Base-by-base conservation (phyloP, 108 stramenopile genomes). In the Skeletonema potamos region DNA sequence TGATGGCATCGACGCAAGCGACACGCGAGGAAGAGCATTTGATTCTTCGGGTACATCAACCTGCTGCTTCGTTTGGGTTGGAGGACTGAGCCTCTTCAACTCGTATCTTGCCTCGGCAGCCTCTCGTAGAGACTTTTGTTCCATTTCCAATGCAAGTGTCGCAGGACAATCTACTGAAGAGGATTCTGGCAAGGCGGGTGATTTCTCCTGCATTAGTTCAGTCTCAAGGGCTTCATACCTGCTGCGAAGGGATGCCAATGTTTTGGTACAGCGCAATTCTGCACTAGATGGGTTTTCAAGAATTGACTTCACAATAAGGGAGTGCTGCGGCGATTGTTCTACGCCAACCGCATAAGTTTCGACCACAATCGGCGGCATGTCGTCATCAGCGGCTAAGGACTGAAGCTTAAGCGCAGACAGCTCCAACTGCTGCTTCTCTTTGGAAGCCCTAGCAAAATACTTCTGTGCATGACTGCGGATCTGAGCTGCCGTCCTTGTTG, bases 391-490 rank as follows among this genome's bases (percentile, higher is more conserved):
- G 48, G 48, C 33, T 15, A 62, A 37, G 4, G 55, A 30, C 41
- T 44, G 17, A 41, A 29, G 70, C 61, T 36, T 62, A 18, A 71
- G 18, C 26, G 57, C 71, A 41, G 32, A 18, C 12, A 65, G 18
- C 27, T 41, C 15, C 10, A 29, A 44, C 26, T 62, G 48, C 20
- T 82, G 72, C 30, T 60, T 44, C 27, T 68, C 70, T 67, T 72
- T 79, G n/a, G 78, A 72, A 44, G 63, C 59, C 74, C 96, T 98
- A 69, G 91, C 82, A 74, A 99, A 98, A 72, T 98, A 98, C 82
- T 98, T 98, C 85, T 98, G 97, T 1, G 99, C 99, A 70, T 99
- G 99, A 34, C 95, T 96, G 6, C 99, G 91, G 58, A 98, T 97
- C 66, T 99, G 99, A 26, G 94, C 89, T 15, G 97, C 94, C 18